Evolutionary conservation across 306 rosid genomes (phyloP).

Genomic region (Quercus mongolica): DNA sequence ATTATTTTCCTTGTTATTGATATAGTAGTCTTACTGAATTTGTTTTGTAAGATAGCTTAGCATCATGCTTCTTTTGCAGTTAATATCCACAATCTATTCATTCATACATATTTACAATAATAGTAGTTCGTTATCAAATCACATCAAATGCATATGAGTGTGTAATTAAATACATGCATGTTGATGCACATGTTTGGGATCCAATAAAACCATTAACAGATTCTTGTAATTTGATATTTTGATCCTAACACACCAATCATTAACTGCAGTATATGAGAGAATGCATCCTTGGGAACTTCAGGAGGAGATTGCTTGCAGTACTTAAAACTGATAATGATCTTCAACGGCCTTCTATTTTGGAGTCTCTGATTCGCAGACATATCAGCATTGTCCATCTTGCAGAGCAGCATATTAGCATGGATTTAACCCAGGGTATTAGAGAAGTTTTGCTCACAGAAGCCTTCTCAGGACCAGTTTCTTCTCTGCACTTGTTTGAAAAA

Average conservation of each 20-base stretch:
- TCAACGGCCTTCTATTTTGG: conserved; percentile 92
- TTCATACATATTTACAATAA: background rate
- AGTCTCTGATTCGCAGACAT: conserved; percentile 78
- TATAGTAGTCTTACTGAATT: background rate
- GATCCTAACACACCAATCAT: conserved; percentile 19
- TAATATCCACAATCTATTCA: background rate
- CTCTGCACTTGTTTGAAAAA: conserved; percentile 83
- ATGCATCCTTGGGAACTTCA: conserved; percentile 95
- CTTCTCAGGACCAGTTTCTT: conserved; percentile 94
- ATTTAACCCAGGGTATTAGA: conserved; percentile 88
- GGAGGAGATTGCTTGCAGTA: conserved; percentile 94
- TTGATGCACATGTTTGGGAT: background rate
- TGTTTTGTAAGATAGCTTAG: background rate
- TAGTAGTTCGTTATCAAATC: background rate
- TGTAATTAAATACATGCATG: too few species aligned
- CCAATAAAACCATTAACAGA: background rate
- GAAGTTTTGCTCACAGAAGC: conserved; percentile 89
- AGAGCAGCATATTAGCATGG: conserved; percentile 99
- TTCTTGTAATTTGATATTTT: conserved; percentile 4
- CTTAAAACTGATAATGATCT: conserved; percentile 93
- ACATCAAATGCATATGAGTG: background rate
- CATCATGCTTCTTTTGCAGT: background rate
- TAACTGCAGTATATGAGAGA: conserved; percentile 97
- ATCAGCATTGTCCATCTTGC: conserved; percentile 85
- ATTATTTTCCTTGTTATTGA: background rate